Conservation (phyloP, 2,329 filamentous ascomycete species). For the Fusarium redolens region DNA sequence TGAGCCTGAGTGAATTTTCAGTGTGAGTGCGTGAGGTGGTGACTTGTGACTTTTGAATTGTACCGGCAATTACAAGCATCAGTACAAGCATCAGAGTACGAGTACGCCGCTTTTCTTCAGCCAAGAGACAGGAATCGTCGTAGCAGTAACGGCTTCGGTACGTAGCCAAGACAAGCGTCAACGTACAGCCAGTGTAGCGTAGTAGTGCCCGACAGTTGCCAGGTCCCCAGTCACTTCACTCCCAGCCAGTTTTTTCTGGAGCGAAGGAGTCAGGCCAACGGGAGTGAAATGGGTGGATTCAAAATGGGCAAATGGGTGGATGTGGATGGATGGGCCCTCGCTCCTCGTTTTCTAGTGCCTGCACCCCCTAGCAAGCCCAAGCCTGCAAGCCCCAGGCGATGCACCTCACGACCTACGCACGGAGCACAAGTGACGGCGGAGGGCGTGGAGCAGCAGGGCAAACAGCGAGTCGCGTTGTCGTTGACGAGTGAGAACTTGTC, state of each 20-base stretch:
- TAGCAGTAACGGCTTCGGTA: conserved; percentile 29
- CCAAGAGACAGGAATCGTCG: conserved; percentile 1
- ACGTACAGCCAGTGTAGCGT: conserved; percentile 21
- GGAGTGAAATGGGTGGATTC: conserved; percentile 16
- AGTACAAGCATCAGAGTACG: conserved; percentile 25
- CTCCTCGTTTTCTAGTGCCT: conserved; percentile 1
- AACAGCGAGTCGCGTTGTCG: conserved; percentile 18
- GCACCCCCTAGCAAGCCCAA: conserved; percentile 7
- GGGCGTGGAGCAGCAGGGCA: conserved; percentile 29
- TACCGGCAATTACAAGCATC: conserved; percentile 4
- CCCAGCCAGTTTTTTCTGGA: conserved; percentile 15
- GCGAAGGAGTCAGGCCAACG: conserved; percentile 8
- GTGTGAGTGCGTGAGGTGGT: conserved; percentile 10
- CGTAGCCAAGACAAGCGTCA: conserved; percentile 23
- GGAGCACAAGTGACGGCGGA: conserved; percentile 39
- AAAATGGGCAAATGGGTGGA: conserved; percentile 2
- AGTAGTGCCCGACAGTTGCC: conserved; percentile 34
- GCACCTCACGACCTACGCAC: conserved; percentile 34
- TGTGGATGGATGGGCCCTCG: conserved; percentile 15
- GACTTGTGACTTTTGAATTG: neutral
- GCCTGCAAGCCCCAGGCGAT: conserved; percentile 24
- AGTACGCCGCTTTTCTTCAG: conserved; percentile 20
- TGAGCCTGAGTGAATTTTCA: conserved; percentile 4
- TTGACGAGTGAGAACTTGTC: conserved; percentile 19
- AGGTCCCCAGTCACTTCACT: conserved; percentile 12